Conservation (phyloP, 768 basidiomycete species). For the Cyclocybe cylindracea region DNA sequence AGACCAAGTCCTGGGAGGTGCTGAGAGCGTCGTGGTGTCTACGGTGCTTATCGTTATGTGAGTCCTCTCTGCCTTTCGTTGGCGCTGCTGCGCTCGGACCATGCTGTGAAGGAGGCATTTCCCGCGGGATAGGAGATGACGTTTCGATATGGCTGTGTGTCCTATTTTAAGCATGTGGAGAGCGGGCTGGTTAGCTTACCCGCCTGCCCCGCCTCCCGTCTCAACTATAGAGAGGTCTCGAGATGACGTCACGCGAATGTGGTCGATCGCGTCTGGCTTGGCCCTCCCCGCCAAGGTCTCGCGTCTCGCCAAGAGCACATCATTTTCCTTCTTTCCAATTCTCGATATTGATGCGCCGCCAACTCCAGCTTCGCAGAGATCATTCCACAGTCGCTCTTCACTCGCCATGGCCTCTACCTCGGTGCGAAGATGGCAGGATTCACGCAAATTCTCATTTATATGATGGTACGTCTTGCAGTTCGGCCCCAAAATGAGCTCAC, state of each 20-base stretch:
- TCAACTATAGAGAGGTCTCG: too few relatives aligned
- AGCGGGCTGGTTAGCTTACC: too few relatives aligned
- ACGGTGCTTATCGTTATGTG: constrained; percentile 88
- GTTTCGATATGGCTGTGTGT: too few relatives aligned
- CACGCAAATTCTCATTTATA: constrained; percentile 67
- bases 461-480: constrained; percentile 46
- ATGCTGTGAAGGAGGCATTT: background rate
- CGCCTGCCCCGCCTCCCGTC: too few relatives aligned
- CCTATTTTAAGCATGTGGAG: too few relatives aligned
- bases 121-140: too few relatives aligned
- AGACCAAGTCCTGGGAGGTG: constrained; percentile 79
- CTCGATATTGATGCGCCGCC: background rate
- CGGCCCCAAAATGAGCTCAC: background rate
- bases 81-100: background rate
- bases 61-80: constrained; percentile 31
- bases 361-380: constrained; percentile 79
- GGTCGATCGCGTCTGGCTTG: background rate
- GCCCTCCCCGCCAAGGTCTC: constrained; percentile 2
- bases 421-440: constrained; percentile 84
- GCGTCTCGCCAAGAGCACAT: background rate
- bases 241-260: constrained; percentile 31
- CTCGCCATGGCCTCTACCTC: constrained; percentile 85
- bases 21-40: constrained; percentile 76
- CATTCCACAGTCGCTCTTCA: constrained; percentile 91
- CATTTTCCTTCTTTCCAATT: background rate